Base-by-base conservation (phyloP, 2,329 filamentous ascomycete genomes). In the Paramyrothecium sp. region DNA sequence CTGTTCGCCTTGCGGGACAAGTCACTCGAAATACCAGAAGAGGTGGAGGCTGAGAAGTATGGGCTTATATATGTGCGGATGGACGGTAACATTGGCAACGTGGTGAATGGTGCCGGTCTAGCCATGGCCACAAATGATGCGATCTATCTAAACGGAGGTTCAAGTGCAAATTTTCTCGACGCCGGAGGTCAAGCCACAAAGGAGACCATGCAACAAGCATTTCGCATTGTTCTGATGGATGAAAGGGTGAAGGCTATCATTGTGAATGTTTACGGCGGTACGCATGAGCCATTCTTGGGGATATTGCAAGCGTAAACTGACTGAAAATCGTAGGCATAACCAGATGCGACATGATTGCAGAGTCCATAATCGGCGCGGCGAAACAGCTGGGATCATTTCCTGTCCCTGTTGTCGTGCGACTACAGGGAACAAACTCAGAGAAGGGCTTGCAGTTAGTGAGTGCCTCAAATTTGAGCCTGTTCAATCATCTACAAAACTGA, bases 121-220 rank as follows among this genome's bases (percentile, higher is more conserved):
- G 92, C 92, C 0, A 95, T 97, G 90, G 95, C 95, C 70, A 96
- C 92, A 0, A 87, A 93, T 58, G 92, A 97, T 70, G 89, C 90
- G 0, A 83, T 97, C 2, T 79, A 83, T 2, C 75, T 85, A 13
- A 83, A 85, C 55, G 88, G 88, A 10, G 90, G 90, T 2, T 74
- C 79, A 34, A 88, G 88, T 22, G 86, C 91, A 12, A 97, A 97
- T 66, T 96, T 97, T 71, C 81, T 97, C 55, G 92, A 97, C 70
- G 96, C 91, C 0, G 92, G 93, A 26, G 92, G 92, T 38, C 95
- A 96, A 71, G 92, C 92, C 0, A 97, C 92, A 0, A 84, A 85
- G 30, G 86, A 89, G 61, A 96, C 92, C 0, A 91, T 97, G 63
- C 87, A 89, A 68, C 85, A 85, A 56, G 88, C 86, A 2, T 95